Evolutionary conservation across 2,329 filamentous ascomycete species (phyloP), one percentile per base, ranked within the genome.

Genomic region (Gaeumannomyces sp.): DNA sequence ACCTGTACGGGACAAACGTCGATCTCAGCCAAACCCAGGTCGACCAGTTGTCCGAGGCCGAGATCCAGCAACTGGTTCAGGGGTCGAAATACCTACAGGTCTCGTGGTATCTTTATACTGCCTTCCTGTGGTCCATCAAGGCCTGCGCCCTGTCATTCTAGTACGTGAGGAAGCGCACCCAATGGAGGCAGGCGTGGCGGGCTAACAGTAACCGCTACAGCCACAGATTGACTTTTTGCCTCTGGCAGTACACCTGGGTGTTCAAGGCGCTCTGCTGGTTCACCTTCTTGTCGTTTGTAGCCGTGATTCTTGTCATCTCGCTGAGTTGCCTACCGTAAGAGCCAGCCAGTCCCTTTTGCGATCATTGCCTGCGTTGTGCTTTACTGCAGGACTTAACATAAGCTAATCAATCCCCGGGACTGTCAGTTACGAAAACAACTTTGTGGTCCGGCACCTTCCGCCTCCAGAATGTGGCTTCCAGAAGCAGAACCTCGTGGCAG

Each of bases 101-200:
- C 8, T 33, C 59, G n/a, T 61, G 59, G 59, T 61, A 61, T 38
- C 25, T 38, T 2, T 61, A 61, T 33, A 33, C 59, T 10, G 33
- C 3, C 22, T 61, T 61, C n/a, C 33, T 61, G 13, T 61, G 59
- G 59, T 16, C 25, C n/a, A 14, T 61, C 33, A 61, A 61, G 31
- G 33, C 38, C n/a, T 38, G 59, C 33, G 38, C 38, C 31, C 59
- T 61, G 22, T 61, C 22, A 2, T 61, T 61, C n/a, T 61, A 61
- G 45, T 53, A 53, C n/a, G 45, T 6, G 22, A 53, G 45, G 22
- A 11, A 14, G 22, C 6, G 14, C 16, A 4, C 8, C 45, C 4
- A 2, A n/a, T 28, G 16, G 13, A 45, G 33, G 59, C 8, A n/a
- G 33, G 31, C 19, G 13, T 28, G 19, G 31, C 11, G 31, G 59